phyloP scores from a whole-genome alignment of 441 rosid species.

The Pelargonium cotyledonis region DNA sequence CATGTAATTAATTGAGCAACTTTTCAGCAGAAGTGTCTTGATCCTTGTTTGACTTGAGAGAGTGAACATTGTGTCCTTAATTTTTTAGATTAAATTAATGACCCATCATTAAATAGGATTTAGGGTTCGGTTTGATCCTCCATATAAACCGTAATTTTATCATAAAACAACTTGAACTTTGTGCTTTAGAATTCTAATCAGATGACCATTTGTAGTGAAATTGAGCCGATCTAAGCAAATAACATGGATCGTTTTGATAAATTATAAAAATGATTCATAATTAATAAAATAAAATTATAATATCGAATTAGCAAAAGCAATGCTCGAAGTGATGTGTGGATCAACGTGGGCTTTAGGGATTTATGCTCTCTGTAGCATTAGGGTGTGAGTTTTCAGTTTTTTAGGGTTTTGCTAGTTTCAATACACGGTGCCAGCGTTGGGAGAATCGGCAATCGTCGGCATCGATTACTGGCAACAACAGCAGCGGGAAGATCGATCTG shows the following conservation, averaged over 20 bases:
- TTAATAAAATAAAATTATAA: neutral
- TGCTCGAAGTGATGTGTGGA: neutral
- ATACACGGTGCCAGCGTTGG: no score
- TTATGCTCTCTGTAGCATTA: no score
- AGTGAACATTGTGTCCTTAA: neutral
- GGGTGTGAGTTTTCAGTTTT: no score
- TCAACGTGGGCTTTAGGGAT: no score
- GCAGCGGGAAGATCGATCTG: no score
- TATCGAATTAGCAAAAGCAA: neutral
- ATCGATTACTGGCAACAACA: no score
- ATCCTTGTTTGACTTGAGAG: neutral
- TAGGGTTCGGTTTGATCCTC: neutral
- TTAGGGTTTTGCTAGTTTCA: no score
- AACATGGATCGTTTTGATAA: neutral
- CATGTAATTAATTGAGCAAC: no score
- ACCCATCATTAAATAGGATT: neutral
- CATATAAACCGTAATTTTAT: neutral
- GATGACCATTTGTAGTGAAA: neutral
- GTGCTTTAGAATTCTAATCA: neutral
- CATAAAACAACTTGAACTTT: neutral
- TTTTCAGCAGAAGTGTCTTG: neutral
- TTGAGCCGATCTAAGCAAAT: neutral
- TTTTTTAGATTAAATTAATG: neutral
- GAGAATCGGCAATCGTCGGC: no score
- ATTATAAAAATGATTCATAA: no score